These are phyloP conservation scores for Rosa multiflora DNA, from an alignment of 306 rosid genomes.

Conservation along the genomic window DNA sequence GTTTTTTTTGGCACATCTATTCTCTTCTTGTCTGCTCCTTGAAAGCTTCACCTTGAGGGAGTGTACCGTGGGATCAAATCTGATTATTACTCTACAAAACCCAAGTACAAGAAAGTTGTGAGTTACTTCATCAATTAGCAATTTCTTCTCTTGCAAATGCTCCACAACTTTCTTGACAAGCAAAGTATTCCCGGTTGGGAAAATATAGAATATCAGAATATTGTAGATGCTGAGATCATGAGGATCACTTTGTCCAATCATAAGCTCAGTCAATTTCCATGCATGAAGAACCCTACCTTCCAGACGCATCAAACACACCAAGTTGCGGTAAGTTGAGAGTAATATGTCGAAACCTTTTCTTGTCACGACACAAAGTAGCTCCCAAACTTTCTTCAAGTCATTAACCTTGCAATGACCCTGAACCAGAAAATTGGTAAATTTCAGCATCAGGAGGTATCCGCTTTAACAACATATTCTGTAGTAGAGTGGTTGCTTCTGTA, in stretches of 20 bases:
- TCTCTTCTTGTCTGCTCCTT: no score
- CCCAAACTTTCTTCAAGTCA: constrained; percentile 50
- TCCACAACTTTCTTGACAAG: constrained; percentile 43
- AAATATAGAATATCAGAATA: constrained; percentile 69
- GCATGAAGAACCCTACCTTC: constrained; percentile 49
- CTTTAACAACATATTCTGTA: constrained; percentile 47
- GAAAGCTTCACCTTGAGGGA: no score
- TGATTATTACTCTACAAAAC: constrained; percentile 27
- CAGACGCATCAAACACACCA: constrained; percentile 51
- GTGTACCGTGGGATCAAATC: no score
- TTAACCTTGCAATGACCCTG: constrained; percentile 56
- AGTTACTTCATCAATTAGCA: constrained; percentile 57
- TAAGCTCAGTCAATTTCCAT: constrained; percentile 50
- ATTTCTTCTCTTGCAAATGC: constrained; percentile 54
- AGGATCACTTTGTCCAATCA: constrained; percentile 51
- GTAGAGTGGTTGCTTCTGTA: constrained; percentile 44
- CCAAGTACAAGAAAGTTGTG: constrained; percentile 73
- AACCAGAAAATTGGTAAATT: constrained; percentile 51
- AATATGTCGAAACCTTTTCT: constrained; percentile 49
- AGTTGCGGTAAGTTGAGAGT: constrained; percentile 48
- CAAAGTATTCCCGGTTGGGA: constrained; percentile 44
- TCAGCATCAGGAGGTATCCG: constrained; percentile 50
- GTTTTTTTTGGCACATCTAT: no score
- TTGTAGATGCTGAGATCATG: constrained; percentile 50
- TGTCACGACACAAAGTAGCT: constrained; percentile 54